Evolutionary conservation across 192 early-diverging fungal species (phyloP), one percentile per base, ranked within the genome.

Genomic region (Coemansia sp.): DNA sequence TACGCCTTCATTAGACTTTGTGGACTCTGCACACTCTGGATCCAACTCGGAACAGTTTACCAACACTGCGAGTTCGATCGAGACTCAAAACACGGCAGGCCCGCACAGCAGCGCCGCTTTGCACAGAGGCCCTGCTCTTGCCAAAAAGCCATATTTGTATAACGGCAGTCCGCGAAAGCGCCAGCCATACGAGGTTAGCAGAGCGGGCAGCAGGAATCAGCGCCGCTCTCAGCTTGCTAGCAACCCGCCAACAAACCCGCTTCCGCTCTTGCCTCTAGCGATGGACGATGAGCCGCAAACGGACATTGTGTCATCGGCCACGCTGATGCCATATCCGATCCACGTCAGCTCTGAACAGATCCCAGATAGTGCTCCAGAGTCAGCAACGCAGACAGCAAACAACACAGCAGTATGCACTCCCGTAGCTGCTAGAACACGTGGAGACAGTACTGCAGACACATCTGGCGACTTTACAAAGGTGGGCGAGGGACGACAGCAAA

Each of bases 171-270:
- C 16, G 41, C 41, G 16, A 6, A 45, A 12, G 11, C 11, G 41
- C 16, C 41, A 9, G 48, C 16, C 48, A 22, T 16, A 17, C 48
- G 48, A 22, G 7, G n/a, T 19, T 19, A 9, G 17, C 48, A 19
- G 17, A 19, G 48, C 48, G 19, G 57, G 25, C 14, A 21, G 53
- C 0, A 45, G 12, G 52, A 25, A 39, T 50, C 55, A 23, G n/a
- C 67, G 29, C 14, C 64, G 64, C 48, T 25, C 55, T 23, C 71
- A 17, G 26, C 70, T 68, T 26, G 71, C 61, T 23, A 59, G 66
- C 57, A 73, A 69, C 57, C 76, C 76, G 27, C 76, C 76, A 3
- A 69, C 48, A 37, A 51, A 65, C 17, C 76, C 76, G 6, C 63
- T 79, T 3, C 76, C 76, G 17, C 23, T 50, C 14, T 29, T 72